Conservation (phyloP, 208 protist species). For the Leishmania braziliensis region DNA sequence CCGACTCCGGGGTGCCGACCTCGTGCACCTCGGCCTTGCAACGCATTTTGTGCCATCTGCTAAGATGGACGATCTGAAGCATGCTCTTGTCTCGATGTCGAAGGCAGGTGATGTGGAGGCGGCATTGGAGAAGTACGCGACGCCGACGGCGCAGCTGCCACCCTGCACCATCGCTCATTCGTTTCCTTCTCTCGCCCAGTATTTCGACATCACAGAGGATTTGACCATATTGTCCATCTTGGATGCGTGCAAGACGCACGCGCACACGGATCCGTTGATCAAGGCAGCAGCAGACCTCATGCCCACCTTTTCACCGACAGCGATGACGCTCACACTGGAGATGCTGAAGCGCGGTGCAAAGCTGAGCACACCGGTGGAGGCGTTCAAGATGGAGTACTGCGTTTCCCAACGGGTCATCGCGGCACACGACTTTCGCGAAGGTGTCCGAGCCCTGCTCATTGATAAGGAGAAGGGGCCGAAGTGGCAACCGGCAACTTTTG, state of each 20-base stretch:
- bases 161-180: conserved; percentile 47
- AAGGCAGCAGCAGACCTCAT: conserved; percentile 33
- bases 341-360: conserved; percentile 45
- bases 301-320: conserved; percentile 53
- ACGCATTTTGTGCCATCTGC: conserved; percentile 78
- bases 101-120: conserved; percentile 37
- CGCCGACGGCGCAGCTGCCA: conserved; percentile 32
- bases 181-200: conserved; percentile 30
- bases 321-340: conserved; percentile 61
- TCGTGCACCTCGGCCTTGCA: conserved; percentile 70
- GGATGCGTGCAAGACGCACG: conserved; percentile 30
- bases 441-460: conserved; percentile 80
- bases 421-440: conserved; percentile 71
- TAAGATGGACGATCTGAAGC: conserved; percentile 54
- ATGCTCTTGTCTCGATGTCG: conserved; percentile 45
- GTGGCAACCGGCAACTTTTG: conserved; percentile 65
- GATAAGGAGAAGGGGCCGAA: conserved; percentile 83
- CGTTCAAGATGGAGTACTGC: conserved; percentile 67
- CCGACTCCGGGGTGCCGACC: conserved; percentile 73
- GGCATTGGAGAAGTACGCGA: conserved; percentile 46
- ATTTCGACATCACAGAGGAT: conserved; percentile 39
- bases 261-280: conserved; percentile 37
- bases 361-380: conserved; percentile 41
- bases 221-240: conserved; percentile 56
- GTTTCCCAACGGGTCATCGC: conserved; percentile 41